These are phyloP conservation scores for Oryza glaberrima DNA, from an alignment of 176 grass and related monocot genomes.

Conservation along the genomic window DNA sequence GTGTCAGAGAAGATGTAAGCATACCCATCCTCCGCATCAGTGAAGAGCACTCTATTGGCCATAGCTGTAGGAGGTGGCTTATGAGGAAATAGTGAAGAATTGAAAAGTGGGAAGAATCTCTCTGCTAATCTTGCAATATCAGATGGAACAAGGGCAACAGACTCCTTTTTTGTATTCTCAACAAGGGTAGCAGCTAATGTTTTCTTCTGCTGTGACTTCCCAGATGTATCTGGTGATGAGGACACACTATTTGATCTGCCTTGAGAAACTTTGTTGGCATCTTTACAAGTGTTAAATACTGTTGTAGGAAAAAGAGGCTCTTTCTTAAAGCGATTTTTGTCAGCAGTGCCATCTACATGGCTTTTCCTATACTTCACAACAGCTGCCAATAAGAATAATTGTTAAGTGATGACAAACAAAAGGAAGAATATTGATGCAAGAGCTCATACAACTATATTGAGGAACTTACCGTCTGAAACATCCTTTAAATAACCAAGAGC, in stretches of 20 bases:
- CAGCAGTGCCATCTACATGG: constrained; percentile 63
- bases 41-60: constrained; percentile 81
- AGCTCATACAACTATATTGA: constrained; percentile 1
- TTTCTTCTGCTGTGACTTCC: constrained; percentile 69
- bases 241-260: constrained; percentile 39
- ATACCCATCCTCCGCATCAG: constrained; percentile 94
- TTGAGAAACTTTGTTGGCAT: constrained; percentile 42
- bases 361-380: constrained; percentile 71
- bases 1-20: constrained; percentile 29
- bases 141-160: constrained; percentile 73
- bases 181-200: constrained; percentile 84
- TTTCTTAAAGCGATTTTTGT: constrained; percentile 62
- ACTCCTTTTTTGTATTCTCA: constrained; percentile 70
- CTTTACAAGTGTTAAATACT: constrained; percentile 29
- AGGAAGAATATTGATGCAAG: constrained; percentile 19
- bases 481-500: constrained; percentile 72
- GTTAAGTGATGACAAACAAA: constrained; percentile 28
- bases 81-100: constrained; percentile 70
- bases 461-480: constrained; percentile 64
- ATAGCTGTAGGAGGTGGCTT: constrained; percentile 74
- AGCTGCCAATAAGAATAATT: constrained; percentile 55
- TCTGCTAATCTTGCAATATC: constrained; percentile 77
- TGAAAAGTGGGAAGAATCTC: constrained; percentile 71
- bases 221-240: constrained; percentile 47
- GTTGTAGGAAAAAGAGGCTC: constrained; percentile 79